Base-by-base conservation (phyloP, 495 filamentous ascomycete species). In the Tuber brumale region DNA sequence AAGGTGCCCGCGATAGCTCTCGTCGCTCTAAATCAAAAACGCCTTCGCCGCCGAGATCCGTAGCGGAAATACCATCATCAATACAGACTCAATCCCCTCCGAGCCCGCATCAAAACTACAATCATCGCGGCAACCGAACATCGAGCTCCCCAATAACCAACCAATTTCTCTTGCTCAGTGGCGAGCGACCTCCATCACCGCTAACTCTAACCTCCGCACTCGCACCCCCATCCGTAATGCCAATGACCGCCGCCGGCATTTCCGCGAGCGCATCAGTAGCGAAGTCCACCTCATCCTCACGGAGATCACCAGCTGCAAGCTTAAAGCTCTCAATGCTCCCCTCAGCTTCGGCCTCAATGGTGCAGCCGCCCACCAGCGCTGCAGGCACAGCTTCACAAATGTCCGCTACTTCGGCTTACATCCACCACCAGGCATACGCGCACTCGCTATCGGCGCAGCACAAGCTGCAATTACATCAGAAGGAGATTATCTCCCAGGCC, bases 401-500 rank as follows among this genome's bases (percentile, higher is more conserved):
- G 12, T 41, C 70, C 7, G 2, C 45, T 46, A 70, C 79, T 18
- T 78, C 77, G 9, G 51, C 45, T 9, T 77, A 71, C 66, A 71
- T 72, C 1, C 70, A 78, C 72, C 80, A 77, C 74, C 37, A 76
- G 73, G 76, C 73, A 43, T 82, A 82, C 74, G 72, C 80, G 2
- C 77, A 77, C 57, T 83, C 81, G 14, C 75, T 83, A 42, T 82
- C 79, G 5, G 79, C 81, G 14, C 82, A 83, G 70, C 82, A 83
- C 61, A 80, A 87, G 43, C 74, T 90, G 7, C 85, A 88, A 46
- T 86, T 90, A 61, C 91, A 91, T 78, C 89, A 90, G 79, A 83
- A 87, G 71, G 89, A 90, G 71, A 89, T 90, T 83, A 86, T 90
- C 43, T 85, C 85, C 3, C 88, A 89, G 57, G 87, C 88, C 27